Evolutionary conservation across 2,329 filamentous ascomycete genomes (phyloP), one percentile per base, ranked within the genome.

Genomic region (Torrubiellomyces zombiae): DNA sequence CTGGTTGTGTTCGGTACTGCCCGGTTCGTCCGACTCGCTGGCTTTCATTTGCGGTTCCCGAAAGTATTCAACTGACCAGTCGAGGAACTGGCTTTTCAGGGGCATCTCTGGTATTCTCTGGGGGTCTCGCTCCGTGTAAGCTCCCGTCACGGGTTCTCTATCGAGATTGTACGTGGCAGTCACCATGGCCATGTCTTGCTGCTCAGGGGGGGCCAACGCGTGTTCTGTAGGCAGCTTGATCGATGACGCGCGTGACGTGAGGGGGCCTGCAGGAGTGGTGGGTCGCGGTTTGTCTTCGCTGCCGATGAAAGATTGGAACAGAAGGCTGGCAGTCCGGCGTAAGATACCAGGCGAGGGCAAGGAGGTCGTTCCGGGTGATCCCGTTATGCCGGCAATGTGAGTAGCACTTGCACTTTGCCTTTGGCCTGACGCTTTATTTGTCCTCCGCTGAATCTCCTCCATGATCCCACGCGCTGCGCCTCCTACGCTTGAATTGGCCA

Each of bases 1-100:
- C 44, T 89, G 77, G 39, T 98, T 98, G 52, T 95, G 98, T 48
- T 95, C 85, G 10, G 80, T 80, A 42, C 83, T 94, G 17, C 89
- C 89, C 9, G 89, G 89, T 44, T 98, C 89, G 39, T 98, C 89
- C 14, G 85, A 80, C 47, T 98, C 89, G 29, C 79, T 85, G 3
- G 82, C 76, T 45, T 89, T 91, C 89, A 98, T 95, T 51, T 98
- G 89, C 16, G 89, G 89, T 48, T 95, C 85, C 16, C 85, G 80
- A 62, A 95, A 98, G 48, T 98, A 95, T 49, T 86, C 86, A 21
- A 89, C 83, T 4, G 85, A 93, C 85, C 86, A 98, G 34, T 93
- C 81, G 33, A 93, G 63, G 49, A 95, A 92, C 7, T 66, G 74
- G 45, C 83, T 93, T 31, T 67, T 66, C 11, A 98, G 50, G 2